Evolutionary conservation across 2,329 filamentous ascomycete species (phyloP).

Genomic region (Byssochlamys sp.): DNA sequence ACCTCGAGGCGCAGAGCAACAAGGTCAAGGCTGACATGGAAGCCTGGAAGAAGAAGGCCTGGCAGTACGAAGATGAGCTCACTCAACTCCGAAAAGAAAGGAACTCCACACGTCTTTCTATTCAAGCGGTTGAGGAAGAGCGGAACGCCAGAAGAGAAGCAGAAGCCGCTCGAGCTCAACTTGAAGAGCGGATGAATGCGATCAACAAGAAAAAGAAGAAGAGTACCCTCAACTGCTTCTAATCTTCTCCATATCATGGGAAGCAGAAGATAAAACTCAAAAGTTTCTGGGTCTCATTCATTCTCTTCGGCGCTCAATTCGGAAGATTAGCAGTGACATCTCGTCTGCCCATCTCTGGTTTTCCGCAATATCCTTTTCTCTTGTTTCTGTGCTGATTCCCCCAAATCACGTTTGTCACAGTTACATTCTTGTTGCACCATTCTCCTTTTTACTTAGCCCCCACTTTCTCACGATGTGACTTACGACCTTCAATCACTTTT

Average conservation of each 20-base stretch:
- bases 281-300: not conserved
- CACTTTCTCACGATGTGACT: conserved; percentile 6
- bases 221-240: conserved; percentile 98
- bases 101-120: conserved; percentile 51
- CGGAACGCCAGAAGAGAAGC: conserved; percentile 82
- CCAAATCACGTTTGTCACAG: not conserved
- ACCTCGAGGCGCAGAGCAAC: conserved; percentile 83
- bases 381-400: conserved; percentile 1
- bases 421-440: not conserved
- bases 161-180: conserved; percentile 74
- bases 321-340: not conserved
- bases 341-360: not conserved
- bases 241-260: conserved; percentile 30
- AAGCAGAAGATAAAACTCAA: not conserved
- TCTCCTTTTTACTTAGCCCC: not conserved
- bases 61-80: conserved; percentile 58
- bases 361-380: not conserved
- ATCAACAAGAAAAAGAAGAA: conserved; percentile 85
- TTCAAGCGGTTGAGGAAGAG: conserved; percentile 94
- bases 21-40: conserved; percentile 87
- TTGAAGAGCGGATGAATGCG: conserved; percentile 90
- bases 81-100: conserved; percentile 48
- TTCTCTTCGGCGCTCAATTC: not conserved
- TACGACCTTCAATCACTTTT: conserved; percentile 2
- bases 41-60: conserved; percentile 77